Evolutionary conservation across 2,329 filamentous ascomycete species (phyloP).

Genomic region (Drechslerella stenobrocha): DNA sequence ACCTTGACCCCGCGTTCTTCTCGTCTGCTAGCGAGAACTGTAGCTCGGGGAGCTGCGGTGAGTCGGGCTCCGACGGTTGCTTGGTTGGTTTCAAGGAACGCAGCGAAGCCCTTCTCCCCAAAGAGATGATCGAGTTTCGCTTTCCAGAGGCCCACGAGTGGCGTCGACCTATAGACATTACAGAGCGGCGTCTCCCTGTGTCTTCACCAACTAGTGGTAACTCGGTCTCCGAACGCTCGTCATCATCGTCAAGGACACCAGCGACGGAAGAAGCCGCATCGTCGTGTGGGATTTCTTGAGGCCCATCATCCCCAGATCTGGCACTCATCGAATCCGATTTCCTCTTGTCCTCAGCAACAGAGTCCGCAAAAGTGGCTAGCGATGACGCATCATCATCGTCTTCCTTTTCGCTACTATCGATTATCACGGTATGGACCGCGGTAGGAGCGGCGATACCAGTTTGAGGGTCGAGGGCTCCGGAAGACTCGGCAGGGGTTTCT

Average conservation of each 20-base stretch:
- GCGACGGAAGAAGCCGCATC: constrained; percentile 59
- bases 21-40: constrained; percentile 2
- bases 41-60: constrained; percentile 10
- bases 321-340: constrained; percentile 53
- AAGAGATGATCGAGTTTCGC: constrained; percentile 30
- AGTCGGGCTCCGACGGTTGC: constrained; percentile 2
- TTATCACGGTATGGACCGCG: constrained; percentile 44
- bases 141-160: constrained; percentile 36
- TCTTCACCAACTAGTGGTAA: constrained; percentile 37
- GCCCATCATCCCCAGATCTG: constrained; percentile 54
- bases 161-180: constrained; percentile 28
- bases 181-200: constrained; percentile 21
- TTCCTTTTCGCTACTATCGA: constrained; percentile 55
- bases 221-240: constrained; percentile 57
- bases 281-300: constrained; percentile 54
- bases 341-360: constrained; percentile 50
- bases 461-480: background rate
- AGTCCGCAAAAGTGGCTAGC: constrained; percentile 64
- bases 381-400: constrained; percentile 66
- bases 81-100: constrained; percentile 27
- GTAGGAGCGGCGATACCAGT: constrained; percentile 30
- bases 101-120: constrained; percentile 31
- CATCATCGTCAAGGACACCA: constrained; percentile 65
- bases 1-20: background rate
- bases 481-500: constrained; percentile 16